Conservation (phyloP, 1,284 basidiomycete genomes). For the Boletus smithii region DNA sequence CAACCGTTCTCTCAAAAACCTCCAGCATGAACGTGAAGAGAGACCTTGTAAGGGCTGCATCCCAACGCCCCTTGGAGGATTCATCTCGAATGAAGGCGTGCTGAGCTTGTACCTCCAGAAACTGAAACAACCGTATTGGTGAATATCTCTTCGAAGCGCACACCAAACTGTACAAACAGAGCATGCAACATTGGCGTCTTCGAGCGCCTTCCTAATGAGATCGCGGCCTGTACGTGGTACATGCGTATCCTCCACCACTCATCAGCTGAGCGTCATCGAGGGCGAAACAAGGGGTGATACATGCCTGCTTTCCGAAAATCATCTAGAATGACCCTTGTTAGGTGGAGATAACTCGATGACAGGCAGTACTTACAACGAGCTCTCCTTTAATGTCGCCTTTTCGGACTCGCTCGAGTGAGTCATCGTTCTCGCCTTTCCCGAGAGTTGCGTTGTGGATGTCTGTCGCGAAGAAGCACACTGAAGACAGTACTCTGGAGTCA, state of each 20-base stretch:
- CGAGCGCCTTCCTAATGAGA: conserved; percentile 75
- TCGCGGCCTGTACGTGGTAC: conserved; percentile 83
- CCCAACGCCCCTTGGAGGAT: conserved; percentile 88
- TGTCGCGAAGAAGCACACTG: conserved; percentile 92
- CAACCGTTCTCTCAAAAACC: conserved; percentile 85
- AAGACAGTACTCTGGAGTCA: conserved; percentile 75
- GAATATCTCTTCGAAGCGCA: background rate
- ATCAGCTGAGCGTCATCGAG: conserved; percentile 1
- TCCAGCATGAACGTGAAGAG: conserved; percentile 88
- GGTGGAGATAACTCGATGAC: background rate
- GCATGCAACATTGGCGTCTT: conserved; percentile 68
- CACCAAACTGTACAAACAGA: conserved; percentile 48
- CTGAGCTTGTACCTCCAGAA: conserved; percentile 89
- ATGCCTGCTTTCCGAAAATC: conserved; percentile 90
- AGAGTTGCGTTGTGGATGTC: conserved; percentile 85
- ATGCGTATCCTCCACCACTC: conserved; percentile 67
- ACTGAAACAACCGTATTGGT: conserved; percentile 47
- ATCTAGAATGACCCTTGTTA: conserved; percentile 47
- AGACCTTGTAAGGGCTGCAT: conserved; percentile 81
- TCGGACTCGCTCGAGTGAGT: conserved; percentile 67
- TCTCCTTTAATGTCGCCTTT: conserved; percentile 84
- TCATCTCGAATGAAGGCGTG: conserved; percentile 94
- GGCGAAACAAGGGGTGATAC: conserved; percentile 3
- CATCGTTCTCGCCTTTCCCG: conserved; percentile 79
- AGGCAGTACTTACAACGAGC: conserved; percentile 57